These are phyloP conservation scores for Hyaloscypha variabilis DNA, from an alignment of 495 filamentous ascomycete genomes.

Conservation along the genomic window DNA sequence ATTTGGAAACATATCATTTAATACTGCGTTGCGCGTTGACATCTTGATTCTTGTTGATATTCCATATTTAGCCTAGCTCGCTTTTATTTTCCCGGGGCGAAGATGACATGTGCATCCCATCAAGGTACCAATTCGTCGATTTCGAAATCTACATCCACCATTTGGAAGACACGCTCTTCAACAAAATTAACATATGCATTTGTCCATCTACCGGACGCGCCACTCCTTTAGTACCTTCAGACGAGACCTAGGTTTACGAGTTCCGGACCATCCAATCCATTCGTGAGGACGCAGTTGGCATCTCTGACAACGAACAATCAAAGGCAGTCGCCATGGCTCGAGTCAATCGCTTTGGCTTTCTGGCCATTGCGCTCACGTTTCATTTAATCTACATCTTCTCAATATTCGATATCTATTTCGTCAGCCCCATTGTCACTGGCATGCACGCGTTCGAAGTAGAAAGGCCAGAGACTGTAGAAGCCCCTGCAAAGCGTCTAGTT, in stretches of 20 bases:
- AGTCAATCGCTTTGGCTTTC: constrained; percentile 82
- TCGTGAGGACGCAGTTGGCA: not conserved
- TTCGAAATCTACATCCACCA: not conserved
- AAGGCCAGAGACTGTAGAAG: constrained; percentile 57
- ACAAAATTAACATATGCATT: constrained; percentile 17
- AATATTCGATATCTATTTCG: constrained; percentile 99
- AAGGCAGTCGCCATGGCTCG: constrained; percentile 62
- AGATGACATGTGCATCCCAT: not conserved
- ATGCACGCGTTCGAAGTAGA: constrained; percentile 82
- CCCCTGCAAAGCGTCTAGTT: constrained; percentile 87
- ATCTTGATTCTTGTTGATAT: too few relatives aligned
- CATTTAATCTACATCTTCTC: constrained; percentile 94
- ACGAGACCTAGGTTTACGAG: constrained; percentile 6
- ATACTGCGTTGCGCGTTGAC: not conserved
- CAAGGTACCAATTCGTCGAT: constrained; percentile 16
- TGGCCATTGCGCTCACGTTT: constrained; percentile 89
- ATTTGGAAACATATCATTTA: not conserved
- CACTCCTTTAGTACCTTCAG: constrained; percentile 30
- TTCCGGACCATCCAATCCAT: not conserved
- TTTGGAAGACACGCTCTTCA: constrained; percentile 18
- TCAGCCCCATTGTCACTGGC: constrained; percentile 94
- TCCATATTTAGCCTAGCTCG: not conserved
- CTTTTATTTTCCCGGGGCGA: not conserved
- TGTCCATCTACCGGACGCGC: constrained; percentile 30
- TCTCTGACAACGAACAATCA: not conserved